Evolutionary conservation across 148 eudicot genomes (phyloP).

Genomic region (Rheum nobile): DNA sequence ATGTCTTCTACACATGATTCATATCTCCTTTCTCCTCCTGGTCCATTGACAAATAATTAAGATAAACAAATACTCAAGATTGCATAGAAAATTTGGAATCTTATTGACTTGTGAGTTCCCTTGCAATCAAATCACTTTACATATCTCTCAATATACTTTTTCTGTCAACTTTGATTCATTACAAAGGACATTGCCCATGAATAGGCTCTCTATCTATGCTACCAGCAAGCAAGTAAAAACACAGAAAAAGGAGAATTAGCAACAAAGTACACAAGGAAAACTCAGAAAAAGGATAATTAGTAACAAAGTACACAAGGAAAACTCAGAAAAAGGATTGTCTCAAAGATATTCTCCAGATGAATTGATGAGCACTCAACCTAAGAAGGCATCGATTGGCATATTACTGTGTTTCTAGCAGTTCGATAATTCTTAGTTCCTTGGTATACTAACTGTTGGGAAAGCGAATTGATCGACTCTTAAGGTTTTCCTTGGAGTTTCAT

Average conservation of each 20-base stretch:
- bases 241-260: background rate
- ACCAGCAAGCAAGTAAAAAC: background rate
- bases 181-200: background rate
- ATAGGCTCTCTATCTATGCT: background rate
- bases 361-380: background rate
- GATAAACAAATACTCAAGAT: background rate
- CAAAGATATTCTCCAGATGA: background rate
- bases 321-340: background rate
- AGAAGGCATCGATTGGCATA: background rate
- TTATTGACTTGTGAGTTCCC: background rate
- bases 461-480: background rate
- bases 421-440: background rate
- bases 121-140: background rate
- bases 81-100: background rate
- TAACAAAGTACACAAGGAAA: background rate
- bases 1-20: background rate
- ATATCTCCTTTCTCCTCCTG: background rate
- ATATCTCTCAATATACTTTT: no score
- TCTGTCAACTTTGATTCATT: no score
- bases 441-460: background rate
- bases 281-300: background rate
- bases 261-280: background rate
- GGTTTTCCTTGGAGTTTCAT: background rate
- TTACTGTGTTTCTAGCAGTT: background rate
- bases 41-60: background rate